Conservation (phyloP, 768 basidiomycete species). For the Lyophyllum semitale region DNA sequence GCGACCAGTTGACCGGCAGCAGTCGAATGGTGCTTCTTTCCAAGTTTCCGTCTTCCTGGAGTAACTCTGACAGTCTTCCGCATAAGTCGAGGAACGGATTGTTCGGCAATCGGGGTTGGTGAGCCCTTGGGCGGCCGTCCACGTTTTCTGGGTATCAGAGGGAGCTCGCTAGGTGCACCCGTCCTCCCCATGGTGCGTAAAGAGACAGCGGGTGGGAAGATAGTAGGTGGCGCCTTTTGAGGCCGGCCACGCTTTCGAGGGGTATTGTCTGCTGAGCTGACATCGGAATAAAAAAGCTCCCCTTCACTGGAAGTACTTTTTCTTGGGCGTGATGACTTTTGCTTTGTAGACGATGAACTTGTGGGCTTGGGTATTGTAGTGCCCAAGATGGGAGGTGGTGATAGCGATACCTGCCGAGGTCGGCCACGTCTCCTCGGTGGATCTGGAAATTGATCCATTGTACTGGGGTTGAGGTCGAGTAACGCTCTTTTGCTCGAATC, state of each 20-base stretch:
- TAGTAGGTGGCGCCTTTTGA: background rate
- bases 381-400: background rate
- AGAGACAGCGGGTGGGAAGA: background rate
- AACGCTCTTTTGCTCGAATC: background rate
- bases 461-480: background rate
- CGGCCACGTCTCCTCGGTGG: background rate
- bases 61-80: background rate
- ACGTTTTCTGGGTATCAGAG: constrained; percentile 6
- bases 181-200: background rate
- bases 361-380: background rate
- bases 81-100: background rate
- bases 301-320: constrained; percentile 3
- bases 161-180: background rate
- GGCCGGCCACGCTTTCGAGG: constrained; percentile 1
- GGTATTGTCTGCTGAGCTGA: constrained; percentile 1
- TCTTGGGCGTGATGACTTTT: background rate
- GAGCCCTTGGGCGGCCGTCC: constrained; percentile 10
- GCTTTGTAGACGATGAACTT: background rate
- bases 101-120: background rate
- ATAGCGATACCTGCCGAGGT: background rate
- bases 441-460: background rate
- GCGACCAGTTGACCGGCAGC: background rate
- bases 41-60: background rate
- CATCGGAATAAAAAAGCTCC: constrained; percentile 7
- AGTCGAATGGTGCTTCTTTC: constrained; percentile 8